Base-by-base conservation (phyloP, 345 rosid species). In the Camelina hispida region DNA sequence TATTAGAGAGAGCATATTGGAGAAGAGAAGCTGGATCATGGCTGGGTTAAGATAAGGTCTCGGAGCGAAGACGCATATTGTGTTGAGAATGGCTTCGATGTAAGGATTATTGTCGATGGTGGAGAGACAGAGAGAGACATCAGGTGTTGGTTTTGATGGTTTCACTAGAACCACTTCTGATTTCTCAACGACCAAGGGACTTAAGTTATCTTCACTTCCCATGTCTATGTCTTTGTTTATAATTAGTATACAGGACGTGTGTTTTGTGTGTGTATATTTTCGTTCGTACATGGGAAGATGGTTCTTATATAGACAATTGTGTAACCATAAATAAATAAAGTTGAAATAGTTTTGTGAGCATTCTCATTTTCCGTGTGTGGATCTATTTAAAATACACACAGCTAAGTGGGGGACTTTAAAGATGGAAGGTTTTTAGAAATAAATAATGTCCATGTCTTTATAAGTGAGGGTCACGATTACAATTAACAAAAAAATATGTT, bases 61-160 rank as follows among this genome's bases (percentile, higher is more conserved):
- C 7, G 64, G 73, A 22, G 73, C 14, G 17, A 74, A 85, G 2
- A 70, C 85, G 38, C 74, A 80, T 28, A 85, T 54, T 32, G 77
- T 73, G 32, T 80, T 71, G 57, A 78, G 62, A 11, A 82, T 30
- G 7, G 50, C 2, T 67, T 82, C 83, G 15, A 68, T 16, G 50
- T 14, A 14, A 9, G 30, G 82, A 66, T 82, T 72, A 37, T 84
- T 86, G 79, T 86, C 85, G 15, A 84, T 72, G 20, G 84, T 72
- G 55, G 87, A 82, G 18, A 84, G 66, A 48, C 78, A 79, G 5
- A 86, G 82, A 66, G 75, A 40, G 50, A 76, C 73, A 7, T 54
- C 42, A 35, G 87, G 89, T 10, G 80, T 82, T 23, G 85, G 80
- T 66, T 81, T 77, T 50, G 79, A 76, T 52, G 89, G 87, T 72